Evolutionary conservation across 352 stramenopile genomes (phyloP).

Genomic region (Pythium apleroticum): DNA sequence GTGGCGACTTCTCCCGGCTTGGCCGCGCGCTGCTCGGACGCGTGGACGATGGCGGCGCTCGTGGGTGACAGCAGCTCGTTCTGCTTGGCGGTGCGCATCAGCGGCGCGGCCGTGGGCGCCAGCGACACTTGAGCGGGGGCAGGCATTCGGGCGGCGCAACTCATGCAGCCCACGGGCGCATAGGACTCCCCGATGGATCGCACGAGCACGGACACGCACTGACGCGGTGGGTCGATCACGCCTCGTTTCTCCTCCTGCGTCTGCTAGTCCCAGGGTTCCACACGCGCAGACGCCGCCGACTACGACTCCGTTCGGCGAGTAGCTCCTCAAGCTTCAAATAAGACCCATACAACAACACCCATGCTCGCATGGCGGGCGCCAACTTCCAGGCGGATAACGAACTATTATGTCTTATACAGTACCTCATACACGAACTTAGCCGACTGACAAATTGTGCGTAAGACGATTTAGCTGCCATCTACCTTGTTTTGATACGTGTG

Average conservation of each 20-base stretch:
- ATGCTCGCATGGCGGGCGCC: not conserved
- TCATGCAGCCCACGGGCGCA: constrained; percentile 11
- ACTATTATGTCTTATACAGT: not conserved
- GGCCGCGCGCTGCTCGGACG: constrained; percentile 44
- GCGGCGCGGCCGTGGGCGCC: constrained; percentile 3
- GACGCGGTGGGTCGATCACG: no score
- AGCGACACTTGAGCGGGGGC: constrained; percentile 6
- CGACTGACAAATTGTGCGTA: not conserved
- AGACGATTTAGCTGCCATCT: not conserved
- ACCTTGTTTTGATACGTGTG: not conserved
- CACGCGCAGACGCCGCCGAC: not conserved
- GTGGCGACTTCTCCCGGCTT: constrained; percentile 47
- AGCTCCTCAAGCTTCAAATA: constrained; percentile 1
- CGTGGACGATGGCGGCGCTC: constrained; percentile 46
- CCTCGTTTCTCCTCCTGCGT: not conserved
- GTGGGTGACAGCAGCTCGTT: constrained; percentile 47
- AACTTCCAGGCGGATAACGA: not conserved
- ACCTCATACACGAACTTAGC: not conserved
- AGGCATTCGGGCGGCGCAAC: constrained; percentile 23
- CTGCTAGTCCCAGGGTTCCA: not conserved
- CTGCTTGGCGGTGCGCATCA: constrained; percentile 25
- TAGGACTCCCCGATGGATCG: not conserved
- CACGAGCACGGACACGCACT: no score
- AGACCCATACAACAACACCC: not conserved
- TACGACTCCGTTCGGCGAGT: not conserved